A percentile compares a stretch with the other conserved stretches of the same genome.
phyloP scores from a whole-genome alignment of 129 eudicot species.

The Helichrysum umbraculigerum region DNA sequence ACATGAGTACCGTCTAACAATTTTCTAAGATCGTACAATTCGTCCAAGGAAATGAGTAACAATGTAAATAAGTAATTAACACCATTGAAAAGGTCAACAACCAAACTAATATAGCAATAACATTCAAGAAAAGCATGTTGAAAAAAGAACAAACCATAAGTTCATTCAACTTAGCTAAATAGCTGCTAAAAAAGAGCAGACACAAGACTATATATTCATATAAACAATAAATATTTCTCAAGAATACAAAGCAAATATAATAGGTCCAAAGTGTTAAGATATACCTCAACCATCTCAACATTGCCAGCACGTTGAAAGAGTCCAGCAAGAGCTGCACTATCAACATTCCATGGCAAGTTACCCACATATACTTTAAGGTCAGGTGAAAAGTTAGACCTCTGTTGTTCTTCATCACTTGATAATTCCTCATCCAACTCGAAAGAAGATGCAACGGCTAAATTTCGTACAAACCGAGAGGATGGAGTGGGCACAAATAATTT shows the following conservation, averaged over 20 bases:
- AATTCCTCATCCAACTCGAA: slow-evolving; percentile 36
- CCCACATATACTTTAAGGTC: slow-evolving; percentile 84
- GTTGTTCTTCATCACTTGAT: slow-evolving; percentile 26
- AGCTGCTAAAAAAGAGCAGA: not conserved
- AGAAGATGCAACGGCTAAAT: slow-evolving; percentile 47
- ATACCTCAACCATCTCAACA: slow-evolving; percentile 97
- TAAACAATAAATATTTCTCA: not conserved
- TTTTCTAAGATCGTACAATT: not conserved
- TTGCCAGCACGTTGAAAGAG: slow-evolving; percentile 73
- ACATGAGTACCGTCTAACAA: not conserved
- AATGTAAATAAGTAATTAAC: not conserved
- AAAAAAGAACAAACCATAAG: not conserved
- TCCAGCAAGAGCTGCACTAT: slow-evolving; percentile 76
- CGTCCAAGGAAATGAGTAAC: not conserved
- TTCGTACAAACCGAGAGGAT: slow-evolving; percentile 35
- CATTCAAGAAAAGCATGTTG: too few relatives aligned
- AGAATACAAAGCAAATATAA: not conserved
- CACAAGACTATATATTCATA: not conserved
- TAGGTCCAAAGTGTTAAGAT: not conserved
- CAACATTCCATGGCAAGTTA: slow-evolving; percentile 69
- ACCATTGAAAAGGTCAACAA: not conserved
- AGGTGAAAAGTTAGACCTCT: slow-evolving; percentile 49
- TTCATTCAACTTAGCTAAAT: not conserved
- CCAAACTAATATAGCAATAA: not conserved
- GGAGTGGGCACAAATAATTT: slow-evolving; percentile 23